Conservation (phyloP, 495 filamentous ascomycete genomes). For the Schizothecium vesticola region DNA sequence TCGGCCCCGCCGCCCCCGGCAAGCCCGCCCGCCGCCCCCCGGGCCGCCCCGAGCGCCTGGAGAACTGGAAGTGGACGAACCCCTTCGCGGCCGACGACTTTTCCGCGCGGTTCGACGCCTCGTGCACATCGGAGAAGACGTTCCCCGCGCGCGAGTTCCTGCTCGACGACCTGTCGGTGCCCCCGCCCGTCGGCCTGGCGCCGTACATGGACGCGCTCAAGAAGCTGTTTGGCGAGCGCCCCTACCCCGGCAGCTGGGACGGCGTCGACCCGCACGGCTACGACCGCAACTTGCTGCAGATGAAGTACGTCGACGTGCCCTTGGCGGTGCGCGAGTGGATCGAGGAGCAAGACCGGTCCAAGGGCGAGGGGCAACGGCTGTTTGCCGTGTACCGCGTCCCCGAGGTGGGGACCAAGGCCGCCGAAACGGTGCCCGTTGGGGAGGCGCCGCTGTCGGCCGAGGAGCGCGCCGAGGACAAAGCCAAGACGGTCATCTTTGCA, state of each 20-base stretch:
- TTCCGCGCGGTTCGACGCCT: slow-evolving; percentile 13
- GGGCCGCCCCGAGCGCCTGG: slow-evolving; percentile 20
- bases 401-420: slow-evolving; percentile 1
- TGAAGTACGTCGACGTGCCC: slow-evolving; percentile 30
- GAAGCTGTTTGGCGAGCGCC: slow-evolving; percentile 22
- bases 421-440: slow-evolving; percentile 14
- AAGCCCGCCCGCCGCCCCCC: slow-evolving; percentile 17
- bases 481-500: slow-evolving; percentile 29
- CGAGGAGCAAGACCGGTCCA: slow-evolving; percentile 28
- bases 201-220: slow-evolving; percentile 29
- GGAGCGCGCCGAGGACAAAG: slow-evolving; percentile 19
- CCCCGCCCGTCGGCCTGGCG: slow-evolving; percentile 21
- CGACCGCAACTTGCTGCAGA: slow-evolving; percentile 30
- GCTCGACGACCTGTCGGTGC: slow-evolving; percentile 31
- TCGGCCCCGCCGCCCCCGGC: slow-evolving; percentile 21
- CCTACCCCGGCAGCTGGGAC: slow-evolving; percentile 35
- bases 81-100: slow-evolving; percentile 20
- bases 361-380: slow-evolving; percentile 21
- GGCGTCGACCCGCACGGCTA: slow-evolving; percentile 35
- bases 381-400: slow-evolving; percentile 27
- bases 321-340: slow-evolving; percentile 33
- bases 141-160: slow-evolving; percentile 28
- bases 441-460: slow-evolving; percentile 13
- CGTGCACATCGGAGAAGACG: slow-evolving; percentile 18
- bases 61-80: slow-evolving; percentile 28